These are phyloP conservation scores for Mycosarcoma maydis DNA, from an alignment of 1,284 basidiomycete genomes.

Conservation along the genomic window DNA sequence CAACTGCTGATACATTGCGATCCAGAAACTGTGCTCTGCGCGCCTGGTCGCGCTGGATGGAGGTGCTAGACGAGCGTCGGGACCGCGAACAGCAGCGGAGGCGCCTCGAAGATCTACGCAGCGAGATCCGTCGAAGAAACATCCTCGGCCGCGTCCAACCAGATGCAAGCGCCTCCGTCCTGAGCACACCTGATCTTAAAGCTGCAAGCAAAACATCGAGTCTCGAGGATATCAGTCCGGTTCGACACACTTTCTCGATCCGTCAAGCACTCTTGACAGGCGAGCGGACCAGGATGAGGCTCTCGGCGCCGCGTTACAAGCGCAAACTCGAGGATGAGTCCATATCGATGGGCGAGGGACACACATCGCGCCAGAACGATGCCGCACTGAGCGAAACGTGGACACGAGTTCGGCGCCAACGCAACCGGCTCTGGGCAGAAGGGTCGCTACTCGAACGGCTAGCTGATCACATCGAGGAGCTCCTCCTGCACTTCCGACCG, in stretches of 20 bases:
- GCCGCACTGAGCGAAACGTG: slow-evolving; percentile 19
- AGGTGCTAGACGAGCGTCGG: slow-evolving; percentile 18
- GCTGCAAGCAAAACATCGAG: not conserved
- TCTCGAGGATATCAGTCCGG: slow-evolving; percentile 8
- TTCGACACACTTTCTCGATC: slow-evolving; percentile 20
- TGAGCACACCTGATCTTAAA: not conserved
- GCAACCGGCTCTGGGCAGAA: slow-evolving; percentile 36
- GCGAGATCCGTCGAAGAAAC: slow-evolving; percentile 20
- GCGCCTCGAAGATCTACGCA: slow-evolving; percentile 20
- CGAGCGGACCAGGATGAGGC: not conserved
- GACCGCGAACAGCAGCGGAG: slow-evolving; percentile 22
- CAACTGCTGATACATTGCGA: slow-evolving; percentile 24
- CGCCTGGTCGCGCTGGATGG: slow-evolving; percentile 19
- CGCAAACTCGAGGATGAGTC: slow-evolving; percentile 21
- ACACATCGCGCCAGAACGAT: slow-evolving; percentile 1
- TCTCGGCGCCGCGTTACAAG: slow-evolving; percentile 2
- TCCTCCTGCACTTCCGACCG: slow-evolving; percentile 28
- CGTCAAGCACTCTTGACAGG: slow-evolving; percentile 30
- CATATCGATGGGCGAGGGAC: slow-evolving; percentile 2
- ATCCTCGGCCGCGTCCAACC: slow-evolving; percentile 21
- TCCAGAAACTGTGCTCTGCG: slow-evolving; percentile 12
- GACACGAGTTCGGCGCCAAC: slow-evolving; percentile 16
- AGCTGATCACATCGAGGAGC: slow-evolving; percentile 34
- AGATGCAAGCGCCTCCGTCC: not conserved
- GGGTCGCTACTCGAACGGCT: slow-evolving; percentile 31